Percentiles rank a stretch among this genome's conserved stretches.
Evolutionary conservation across 2,329 filamentous ascomycete species (phyloP).

Genomic region (Hymenoscyphus albidus): DNA sequence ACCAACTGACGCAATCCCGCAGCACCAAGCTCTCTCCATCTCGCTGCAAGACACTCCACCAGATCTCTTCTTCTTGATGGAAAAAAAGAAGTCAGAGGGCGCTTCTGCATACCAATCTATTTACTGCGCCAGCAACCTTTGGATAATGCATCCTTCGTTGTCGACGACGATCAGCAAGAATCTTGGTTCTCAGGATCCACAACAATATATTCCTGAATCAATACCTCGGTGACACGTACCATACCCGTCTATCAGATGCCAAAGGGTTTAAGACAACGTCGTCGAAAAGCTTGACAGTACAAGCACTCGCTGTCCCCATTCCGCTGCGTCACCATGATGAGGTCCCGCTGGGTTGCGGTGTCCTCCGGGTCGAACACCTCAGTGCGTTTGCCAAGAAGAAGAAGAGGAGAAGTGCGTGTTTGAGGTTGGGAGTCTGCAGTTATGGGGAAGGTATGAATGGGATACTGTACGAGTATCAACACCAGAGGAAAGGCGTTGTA

Average conservation of each 20-base stretch:
- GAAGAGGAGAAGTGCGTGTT: neutral
- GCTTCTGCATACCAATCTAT: neutral
- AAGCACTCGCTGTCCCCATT: neutral
- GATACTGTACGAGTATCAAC: neutral
- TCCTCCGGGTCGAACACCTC: neutral
- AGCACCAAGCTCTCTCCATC: too few species aligned
- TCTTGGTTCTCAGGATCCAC: neutral
- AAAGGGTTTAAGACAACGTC: neutral
- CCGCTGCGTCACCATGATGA: neutral
- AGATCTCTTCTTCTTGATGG: too few species aligned
- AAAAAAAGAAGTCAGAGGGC: too few species aligned
- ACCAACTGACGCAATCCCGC: too few species aligned
- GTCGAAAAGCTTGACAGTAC: neutral
- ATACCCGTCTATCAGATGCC: neutral
- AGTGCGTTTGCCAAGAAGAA: neutral
- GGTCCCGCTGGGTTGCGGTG: neutral
- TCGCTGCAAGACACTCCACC: too few species aligned
- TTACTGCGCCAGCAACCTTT: neutral
- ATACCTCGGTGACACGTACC: slow-evolving; percentile 1
- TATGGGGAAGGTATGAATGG: neutral
- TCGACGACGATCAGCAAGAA: neutral
- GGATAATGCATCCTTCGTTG: neutral
- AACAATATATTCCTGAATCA: neutral
- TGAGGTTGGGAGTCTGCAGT: neutral
- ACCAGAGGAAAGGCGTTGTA: too few species aligned